Percentiles rank a stretch among this genome's conserved stretches.
phyloP scores from a whole-genome alignment of 2,329 filamentous ascomycete genomes.

The Phyllosticta citriasiana region DNA sequence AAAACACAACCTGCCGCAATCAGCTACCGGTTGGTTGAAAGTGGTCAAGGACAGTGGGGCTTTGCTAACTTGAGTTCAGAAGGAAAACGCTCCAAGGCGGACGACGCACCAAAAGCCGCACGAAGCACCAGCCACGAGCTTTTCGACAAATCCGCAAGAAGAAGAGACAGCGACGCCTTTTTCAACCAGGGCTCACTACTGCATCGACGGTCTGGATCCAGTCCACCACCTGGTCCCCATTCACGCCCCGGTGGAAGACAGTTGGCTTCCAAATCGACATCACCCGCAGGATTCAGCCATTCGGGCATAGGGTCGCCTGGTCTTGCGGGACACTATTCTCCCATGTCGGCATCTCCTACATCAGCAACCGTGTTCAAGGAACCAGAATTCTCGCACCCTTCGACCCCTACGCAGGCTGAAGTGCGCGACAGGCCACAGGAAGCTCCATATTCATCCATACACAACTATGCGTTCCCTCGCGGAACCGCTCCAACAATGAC shows the following conservation, averaged over 20 bases:
- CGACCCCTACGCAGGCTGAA: conserved; percentile 14
- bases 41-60: neutral
- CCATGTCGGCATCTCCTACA: conserved; percentile 25
- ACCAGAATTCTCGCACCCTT: conserved; percentile 12
- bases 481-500: neutral
- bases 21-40: conserved; percentile 7
- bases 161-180: conserved; percentile 21
- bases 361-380: conserved; percentile 21
- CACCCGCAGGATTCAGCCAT: conserved; percentile 21
- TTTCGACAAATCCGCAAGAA: conserved; percentile 17
- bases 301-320: conserved; percentile 26
- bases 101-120: conserved; percentile 24
- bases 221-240: conserved; percentile 18
- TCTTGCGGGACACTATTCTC: conserved; percentile 24
- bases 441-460: neutral
- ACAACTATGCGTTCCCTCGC: neutral
- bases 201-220: conserved; percentile 19
- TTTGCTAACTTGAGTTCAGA: conserved; percentile 17
- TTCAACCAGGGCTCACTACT: conserved; percentile 14
- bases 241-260: conserved; percentile 19
- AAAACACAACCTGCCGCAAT: conserved; percentile 43
- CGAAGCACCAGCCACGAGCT: conserved; percentile 24
- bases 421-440: conserved; percentile 4
- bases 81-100: conserved; percentile 35
- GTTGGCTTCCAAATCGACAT: conserved; percentile 23